Evolutionary conservation across 352 stramenopile species (phyloP).

Genomic region (Phytophthora cajani): DNA sequence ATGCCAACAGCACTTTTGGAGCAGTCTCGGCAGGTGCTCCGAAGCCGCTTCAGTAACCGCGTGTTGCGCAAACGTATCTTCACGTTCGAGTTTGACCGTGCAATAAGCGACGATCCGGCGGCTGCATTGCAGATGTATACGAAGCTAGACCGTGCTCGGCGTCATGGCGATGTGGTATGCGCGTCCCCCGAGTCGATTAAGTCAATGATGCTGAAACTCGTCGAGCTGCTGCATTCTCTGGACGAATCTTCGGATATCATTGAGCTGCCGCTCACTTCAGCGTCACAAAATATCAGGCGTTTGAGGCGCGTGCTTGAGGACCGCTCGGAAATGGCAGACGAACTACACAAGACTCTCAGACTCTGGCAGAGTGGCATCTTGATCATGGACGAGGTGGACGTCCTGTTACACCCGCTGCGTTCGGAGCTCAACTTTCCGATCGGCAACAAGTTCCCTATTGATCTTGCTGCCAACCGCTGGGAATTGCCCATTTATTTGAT

Average conservation of each 20-base stretch:
- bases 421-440: constrained; percentile 94
- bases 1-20: constrained; percentile 98
- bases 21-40: constrained; percentile 97
- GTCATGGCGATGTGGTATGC: constrained; percentile 96
- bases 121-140: constrained; percentile 69
- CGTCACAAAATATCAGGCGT: constrained; percentile 77
- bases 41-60: constrained; percentile 96
- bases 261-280: constrained; percentile 56
- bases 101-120: constrained; percentile 85
- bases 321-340: constrained; percentile 90
- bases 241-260: constrained; percentile 85
- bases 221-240: constrained; percentile 93
- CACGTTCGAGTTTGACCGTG: constrained; percentile 98
- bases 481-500: constrained; percentile 93
- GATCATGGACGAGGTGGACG: constrained; percentile 94
- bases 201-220: constrained; percentile 99
- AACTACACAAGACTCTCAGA: constrained; percentile 86
- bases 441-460: constrained; percentile 92
- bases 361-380: constrained; percentile 95
- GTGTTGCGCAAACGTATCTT: constrained; percentile 98
- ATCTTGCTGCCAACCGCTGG: constrained; percentile 91
- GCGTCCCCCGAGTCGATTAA: constrained; percentile 99
- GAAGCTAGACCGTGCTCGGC: constrained; percentile 91
- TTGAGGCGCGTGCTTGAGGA: constrained; percentile 76
- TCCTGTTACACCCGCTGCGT: constrained; percentile 90